Evolutionary conservation across 2,329 filamentous ascomycete species (phyloP).

Genomic region (Fusarium begoniae): DNA sequence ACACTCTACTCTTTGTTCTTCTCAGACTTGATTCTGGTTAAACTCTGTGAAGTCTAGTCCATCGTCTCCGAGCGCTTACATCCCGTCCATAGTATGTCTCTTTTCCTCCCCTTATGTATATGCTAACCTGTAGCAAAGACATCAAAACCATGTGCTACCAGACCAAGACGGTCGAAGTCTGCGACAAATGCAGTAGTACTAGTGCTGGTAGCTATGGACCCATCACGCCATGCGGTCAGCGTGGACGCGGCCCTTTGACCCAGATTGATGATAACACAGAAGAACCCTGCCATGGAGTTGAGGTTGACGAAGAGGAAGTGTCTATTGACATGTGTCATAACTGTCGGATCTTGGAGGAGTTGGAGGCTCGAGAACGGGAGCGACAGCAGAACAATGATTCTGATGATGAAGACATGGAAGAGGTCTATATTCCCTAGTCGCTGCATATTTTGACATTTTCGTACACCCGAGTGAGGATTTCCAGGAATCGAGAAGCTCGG

Average conservation of each 20-base stretch:
- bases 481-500: too few relatives aligned
- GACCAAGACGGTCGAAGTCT: not conserved
- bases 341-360: not conserved
- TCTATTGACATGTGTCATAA: not conserved
- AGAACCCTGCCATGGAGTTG: not conserved
- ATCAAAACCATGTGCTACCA: not conserved
- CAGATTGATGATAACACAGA: not conserved
- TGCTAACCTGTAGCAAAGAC: not conserved
- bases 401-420: not conserved
- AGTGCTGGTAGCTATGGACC: not conserved
- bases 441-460: too few relatives aligned
- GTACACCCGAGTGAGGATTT: too few relatives aligned
- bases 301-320: too few relatives aligned
- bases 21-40: not conserved
- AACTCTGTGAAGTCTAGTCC: rapidly evolving
- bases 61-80: rapidly evolving
- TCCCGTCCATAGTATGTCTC: rapidly evolving
- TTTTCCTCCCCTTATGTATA: rapidly evolving
- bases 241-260: not conserved
- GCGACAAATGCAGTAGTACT: too few relatives aligned
- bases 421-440: not conserved
- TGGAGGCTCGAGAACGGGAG: not conserved
- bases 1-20: rapidly evolving
- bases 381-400: too few relatives aligned
- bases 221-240: not conserved